Base-by-base conservation (phyloP, 805 yeast genomes). In the Lipomyces starkeyi region DNA sequence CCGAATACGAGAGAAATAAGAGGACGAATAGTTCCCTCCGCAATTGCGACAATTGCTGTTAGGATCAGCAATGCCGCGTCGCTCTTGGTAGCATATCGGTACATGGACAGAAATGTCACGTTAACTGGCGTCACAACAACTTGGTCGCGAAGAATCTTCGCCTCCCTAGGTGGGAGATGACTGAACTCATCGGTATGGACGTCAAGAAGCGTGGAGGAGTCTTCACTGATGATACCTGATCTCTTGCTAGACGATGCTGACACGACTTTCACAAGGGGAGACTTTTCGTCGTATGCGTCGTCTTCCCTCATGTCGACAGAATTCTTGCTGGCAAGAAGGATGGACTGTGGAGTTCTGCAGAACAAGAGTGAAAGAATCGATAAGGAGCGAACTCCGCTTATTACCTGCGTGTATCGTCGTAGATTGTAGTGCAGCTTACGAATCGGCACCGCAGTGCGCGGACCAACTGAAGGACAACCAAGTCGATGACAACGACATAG, bases 121-220 rank as follows among this genome's bases (percentile, higher is more conserved):
- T 52, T 56, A 3, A 58, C 17, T 29, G 60, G 61, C 11, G 52
- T n/a, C 22, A 68, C 62, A 3, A 22, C 32, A 22, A 65, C 70
- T 60, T 68, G 71, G 4, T 60, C 59, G 29, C 71, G 61, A 54
- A 68, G 47, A 20, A 65, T 27, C 22, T 29, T 32, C 2, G 66
- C 71, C 52, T 68, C 69, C 25, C n/a, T 32, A 13, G 37, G 35
- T 2, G 70, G 71, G 47, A 68, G 64, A 29, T 63, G 65, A 32
- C 63, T 56, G 56, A 62, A 68, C 59, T 64, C 69, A 43, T 68
- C 71, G 17, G 37, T 13, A 22, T n/a, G 27, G 27, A 49, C 54
- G 13, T 49, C 54, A 22, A 49, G 54, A 22, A 49, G 54, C 13
- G 54, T 49, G 13, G 22, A 20, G 27, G n/a, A 13, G 27, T 49